These are phyloP conservation scores for Syzygium grande DNA, from an alignment of 345 rosid genomes.

Conservation along the genomic window DNA sequence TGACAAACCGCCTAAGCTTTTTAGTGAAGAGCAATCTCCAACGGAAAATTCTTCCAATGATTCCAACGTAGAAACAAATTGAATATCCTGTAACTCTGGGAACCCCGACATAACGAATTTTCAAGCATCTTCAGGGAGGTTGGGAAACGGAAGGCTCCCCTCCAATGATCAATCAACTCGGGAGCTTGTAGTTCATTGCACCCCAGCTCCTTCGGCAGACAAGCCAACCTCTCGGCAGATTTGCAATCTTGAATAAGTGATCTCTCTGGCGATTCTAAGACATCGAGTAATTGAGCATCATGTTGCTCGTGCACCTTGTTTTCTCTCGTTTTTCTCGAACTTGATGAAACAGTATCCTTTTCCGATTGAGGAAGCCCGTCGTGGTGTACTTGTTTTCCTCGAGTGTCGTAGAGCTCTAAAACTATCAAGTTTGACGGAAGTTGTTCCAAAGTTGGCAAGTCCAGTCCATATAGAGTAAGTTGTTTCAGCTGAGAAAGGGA, in stretches of 20 bases:
- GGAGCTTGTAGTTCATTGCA: fast-evolving
- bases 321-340: not conserved
- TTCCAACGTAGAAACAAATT: no score
- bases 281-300: fast-evolving
- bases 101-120: no score
- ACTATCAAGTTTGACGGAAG: not conserved
- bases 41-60: no score
- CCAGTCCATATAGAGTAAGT: fast-evolving
- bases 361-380: not conserved
- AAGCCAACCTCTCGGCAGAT: no score
- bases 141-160: fast-evolving
- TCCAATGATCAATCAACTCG: not conserved
- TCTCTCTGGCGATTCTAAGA: no score
- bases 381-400: not conserved
- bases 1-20: no score
- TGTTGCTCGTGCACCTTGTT: fast-evolving
- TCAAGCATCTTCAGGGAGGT: not conserved
- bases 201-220: not conserved
- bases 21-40: no score
- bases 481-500: not conserved
- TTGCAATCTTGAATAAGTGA: not conserved
- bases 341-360: no score
- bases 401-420: not conserved
- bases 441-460: not conserved
- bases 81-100: no score